phyloP scores from a whole-genome alignment of 768 basidiomycete species.

The Panus rudis region DNA sequence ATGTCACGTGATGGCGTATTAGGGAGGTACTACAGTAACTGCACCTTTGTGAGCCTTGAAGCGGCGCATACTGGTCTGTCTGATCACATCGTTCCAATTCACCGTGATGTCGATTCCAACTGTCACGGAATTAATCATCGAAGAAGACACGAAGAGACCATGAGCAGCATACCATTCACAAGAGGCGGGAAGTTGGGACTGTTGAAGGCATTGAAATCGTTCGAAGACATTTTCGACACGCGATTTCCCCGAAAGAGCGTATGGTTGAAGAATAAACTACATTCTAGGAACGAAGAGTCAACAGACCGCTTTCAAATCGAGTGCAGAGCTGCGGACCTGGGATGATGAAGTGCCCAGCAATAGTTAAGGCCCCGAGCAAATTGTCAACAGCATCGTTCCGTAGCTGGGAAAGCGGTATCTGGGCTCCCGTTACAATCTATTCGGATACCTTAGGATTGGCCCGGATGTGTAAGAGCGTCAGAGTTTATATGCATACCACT shows the following conservation, averaged over 20 bases:
- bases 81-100: conserved; percentile 82
- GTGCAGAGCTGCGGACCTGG: conserved; percentile 51
- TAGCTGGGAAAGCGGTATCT: conserved; percentile 85
- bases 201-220: conserved; percentile 75
- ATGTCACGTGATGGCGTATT: too few relatives aligned
- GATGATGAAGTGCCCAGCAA: conserved; percentile 88
- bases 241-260: conserved; percentile 81
- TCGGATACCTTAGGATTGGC: background rate
- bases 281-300: conserved; percentile 38
- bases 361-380: conserved; percentile 78
- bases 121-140: conserved; percentile 19
- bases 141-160: background rate
- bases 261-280: conserved; percentile 86
- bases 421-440: conserved; percentile 87
- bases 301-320: background rate
- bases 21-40: conserved; percentile 5
- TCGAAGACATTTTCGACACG: conserved; percentile 76
- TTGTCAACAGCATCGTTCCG: conserved; percentile 96
- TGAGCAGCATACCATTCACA: conserved; percentile 54
- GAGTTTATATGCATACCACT: conserved; percentile 43
- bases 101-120: conserved; percentile 89
- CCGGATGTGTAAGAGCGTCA: background rate
- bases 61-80: conserved; percentile 70
- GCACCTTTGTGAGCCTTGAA: conserved; percentile 79
- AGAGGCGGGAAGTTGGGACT: conserved; percentile 82